Evolutionary conservation across 2,329 filamentous ascomycete genomes (phyloP).

Genomic region (Lachnellula occidentalis): DNA sequence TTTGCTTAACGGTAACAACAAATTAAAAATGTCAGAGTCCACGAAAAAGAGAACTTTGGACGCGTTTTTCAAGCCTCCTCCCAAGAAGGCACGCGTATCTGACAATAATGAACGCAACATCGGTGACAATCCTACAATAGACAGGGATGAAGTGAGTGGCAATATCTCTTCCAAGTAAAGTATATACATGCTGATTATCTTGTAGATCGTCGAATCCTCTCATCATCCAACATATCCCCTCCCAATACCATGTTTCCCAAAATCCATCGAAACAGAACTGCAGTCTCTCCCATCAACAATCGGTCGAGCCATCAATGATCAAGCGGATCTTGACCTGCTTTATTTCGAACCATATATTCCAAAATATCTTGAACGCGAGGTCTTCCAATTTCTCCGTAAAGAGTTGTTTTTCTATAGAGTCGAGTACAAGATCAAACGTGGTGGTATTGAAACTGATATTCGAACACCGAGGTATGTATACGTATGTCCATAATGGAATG

Average conservation of each 20-base stretch:
- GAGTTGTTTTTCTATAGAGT: conserved; percentile 73
- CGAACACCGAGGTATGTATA: conserved; percentile 41
- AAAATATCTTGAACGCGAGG: conserved; percentile 44
- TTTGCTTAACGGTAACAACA: background rate
- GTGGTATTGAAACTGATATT: conserved; percentile 56
- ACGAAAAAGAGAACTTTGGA: conserved; percentile 60
- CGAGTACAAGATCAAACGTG: conserved; percentile 65
- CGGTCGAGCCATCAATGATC: conserved; percentile 55
- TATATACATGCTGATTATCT: background rate
- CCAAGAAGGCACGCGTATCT: conserved; percentile 35
- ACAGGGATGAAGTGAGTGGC: conserved; percentile 7
- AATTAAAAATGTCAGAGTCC: conserved; percentile 24
- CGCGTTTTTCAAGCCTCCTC: conserved; percentile 55
- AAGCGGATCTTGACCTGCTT: conserved; percentile 65
- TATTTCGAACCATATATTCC: conserved; percentile 73
- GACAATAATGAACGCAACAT: conserved; percentile 3
- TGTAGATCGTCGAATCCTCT: conserved; percentile 24
- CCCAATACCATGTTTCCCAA: conserved; percentile 41
- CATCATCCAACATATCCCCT: conserved; percentile 45
- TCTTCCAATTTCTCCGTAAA: conserved; percentile 67
- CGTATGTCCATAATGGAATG: background rate
- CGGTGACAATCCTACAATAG: background rate
- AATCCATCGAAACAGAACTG: conserved; percentile 36
- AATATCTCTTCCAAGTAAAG: background rate
- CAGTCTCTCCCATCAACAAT: conserved; percentile 45